Base-by-base conservation (phyloP, 306 rosid species). In the Trifolium repens region DNA sequence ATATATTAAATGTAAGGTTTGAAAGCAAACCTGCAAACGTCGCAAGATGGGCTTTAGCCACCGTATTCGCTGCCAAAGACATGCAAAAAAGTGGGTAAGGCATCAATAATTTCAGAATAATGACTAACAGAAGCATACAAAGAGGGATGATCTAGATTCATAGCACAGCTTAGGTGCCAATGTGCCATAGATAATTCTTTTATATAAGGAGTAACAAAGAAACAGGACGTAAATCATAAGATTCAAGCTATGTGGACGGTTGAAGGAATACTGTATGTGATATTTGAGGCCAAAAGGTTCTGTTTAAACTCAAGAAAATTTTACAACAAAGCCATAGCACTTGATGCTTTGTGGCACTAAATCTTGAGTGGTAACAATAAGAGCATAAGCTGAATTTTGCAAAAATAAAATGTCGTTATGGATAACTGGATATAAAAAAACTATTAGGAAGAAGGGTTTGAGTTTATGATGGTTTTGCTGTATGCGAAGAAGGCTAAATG, bases 41-140 rank as follows among this genome's bases (percentile, higher is more conserved):
- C 87, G 80, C 83, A 84, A 69, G 73, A 84, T 19, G 34, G 87
- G 87, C 80, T 84, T 84, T 63, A 77, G 83, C 85, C 85, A 80
- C 24, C 55, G 67, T 77, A 80, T 82, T 68, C 87, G 78, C 87
- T 84, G 84, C 72, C 46, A 37, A 62, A 73, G 43, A 60, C 63
- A 80, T 14, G 52, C 13, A 61, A 42, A 58, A 49, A 61, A 69
- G 52, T 14, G 47, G 34, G 69, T 19, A 49, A 71, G 39, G 32
- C 4, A 65, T 76, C 46, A 72, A 70, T 67, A 77, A 11, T 16
- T 60, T 46, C 5, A 27, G 50, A 30, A 71, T 72, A 60, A 35
- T 22, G 43, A 71, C 65, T 11, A 52, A 24, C 49, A 80, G 47
- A 65, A 50, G 69, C 11, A 65, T 65, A 46, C 24, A 49, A 44